Evolutionary conservation across 2,329 filamentous ascomycete genomes (phyloP).

Genomic region (Pseudogymnoascus sp.): DNA sequence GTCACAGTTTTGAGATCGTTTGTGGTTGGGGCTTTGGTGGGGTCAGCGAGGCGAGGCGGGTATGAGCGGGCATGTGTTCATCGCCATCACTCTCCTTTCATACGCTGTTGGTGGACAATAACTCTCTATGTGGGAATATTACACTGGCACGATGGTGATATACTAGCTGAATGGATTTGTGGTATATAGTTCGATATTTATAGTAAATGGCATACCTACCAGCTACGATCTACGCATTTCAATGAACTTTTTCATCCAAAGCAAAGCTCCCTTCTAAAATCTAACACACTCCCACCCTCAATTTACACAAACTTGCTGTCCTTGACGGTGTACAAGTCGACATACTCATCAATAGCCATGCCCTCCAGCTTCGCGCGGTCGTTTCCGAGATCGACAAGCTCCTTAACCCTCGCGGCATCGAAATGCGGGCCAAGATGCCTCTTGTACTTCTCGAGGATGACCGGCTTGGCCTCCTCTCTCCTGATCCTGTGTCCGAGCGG

Average conservation of each 20-base stretch:
- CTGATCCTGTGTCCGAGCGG: conserved; percentile 86
- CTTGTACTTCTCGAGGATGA: conserved; percentile 93
- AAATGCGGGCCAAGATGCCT: conserved; percentile 83
- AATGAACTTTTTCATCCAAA: neutral
- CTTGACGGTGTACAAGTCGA: conserved; percentile 68
- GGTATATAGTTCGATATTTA: neutral
- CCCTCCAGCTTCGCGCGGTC: conserved; percentile 67
- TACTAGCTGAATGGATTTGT: neutral
- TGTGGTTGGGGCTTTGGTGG: neutral
- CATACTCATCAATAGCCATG: conserved; percentile 84
- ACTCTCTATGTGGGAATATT: neutral
- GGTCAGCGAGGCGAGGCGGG: neutral
- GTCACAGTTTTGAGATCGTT: too few species aligned
- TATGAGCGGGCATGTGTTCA: neutral
- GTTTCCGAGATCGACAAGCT: conserved; percentile 73
- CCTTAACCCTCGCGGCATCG: conserved; percentile 64
- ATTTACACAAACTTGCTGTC: conserved; percentile 50
- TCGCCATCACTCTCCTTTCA: neutral
- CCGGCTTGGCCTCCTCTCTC: conserved; percentile 93
- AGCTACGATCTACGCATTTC: neutral
- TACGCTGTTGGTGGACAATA: neutral
- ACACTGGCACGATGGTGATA: neutral
- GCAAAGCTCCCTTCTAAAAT: neutral
- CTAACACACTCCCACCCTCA: neutral
- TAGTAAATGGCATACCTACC: conserved; percentile 6